Conservation (phyloP, 1,284 basidiomycete genomes). For the Irpex lacteus region DNA sequence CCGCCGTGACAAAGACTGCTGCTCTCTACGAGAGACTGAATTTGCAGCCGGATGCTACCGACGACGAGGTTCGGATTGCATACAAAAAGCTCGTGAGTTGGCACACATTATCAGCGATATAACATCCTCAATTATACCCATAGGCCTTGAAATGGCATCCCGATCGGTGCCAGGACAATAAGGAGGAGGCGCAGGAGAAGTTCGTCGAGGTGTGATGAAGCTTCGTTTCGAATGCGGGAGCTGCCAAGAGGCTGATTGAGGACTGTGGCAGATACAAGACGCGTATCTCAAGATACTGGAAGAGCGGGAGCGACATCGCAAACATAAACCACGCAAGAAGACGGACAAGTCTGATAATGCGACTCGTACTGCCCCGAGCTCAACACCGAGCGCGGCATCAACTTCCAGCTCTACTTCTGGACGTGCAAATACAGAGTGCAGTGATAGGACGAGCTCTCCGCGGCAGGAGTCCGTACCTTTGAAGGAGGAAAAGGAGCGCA, state of each 20-base stretch:
- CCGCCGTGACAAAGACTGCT: conserved; percentile 16
- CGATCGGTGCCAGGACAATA: conserved; percentile 66
- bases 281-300: conserved; percentile 25
- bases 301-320: conserved; percentile 5
- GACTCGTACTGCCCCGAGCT: not conserved
- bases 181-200: conserved; percentile 64
- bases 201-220: conserved; percentile 63
- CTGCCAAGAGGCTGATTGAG: not conserved
- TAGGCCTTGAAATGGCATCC: conserved; percentile 92
- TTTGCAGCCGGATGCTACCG: conserved; percentile 33
- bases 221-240: not conserved
- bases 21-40: conserved; percentile 28
- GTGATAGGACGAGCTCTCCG: not conserved
- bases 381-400: not conserved
- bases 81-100: conserved; percentile 73
- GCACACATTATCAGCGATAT: conserved; percentile 12
- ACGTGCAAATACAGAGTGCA: not conserved
- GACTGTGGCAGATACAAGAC: conserved; percentile 23
- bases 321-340: conserved; percentile 7
- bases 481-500: not conserved
- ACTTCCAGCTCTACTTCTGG: conserved; percentile 2
- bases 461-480: not conserved
- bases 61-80: conserved; percentile 82
- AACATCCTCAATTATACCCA: conserved; percentile 5
- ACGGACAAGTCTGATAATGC: conserved; percentile 2